Conservation (phyloP, 2,329 filamentous ascomycete species). For the Arthrobotrys conoides region DNA sequence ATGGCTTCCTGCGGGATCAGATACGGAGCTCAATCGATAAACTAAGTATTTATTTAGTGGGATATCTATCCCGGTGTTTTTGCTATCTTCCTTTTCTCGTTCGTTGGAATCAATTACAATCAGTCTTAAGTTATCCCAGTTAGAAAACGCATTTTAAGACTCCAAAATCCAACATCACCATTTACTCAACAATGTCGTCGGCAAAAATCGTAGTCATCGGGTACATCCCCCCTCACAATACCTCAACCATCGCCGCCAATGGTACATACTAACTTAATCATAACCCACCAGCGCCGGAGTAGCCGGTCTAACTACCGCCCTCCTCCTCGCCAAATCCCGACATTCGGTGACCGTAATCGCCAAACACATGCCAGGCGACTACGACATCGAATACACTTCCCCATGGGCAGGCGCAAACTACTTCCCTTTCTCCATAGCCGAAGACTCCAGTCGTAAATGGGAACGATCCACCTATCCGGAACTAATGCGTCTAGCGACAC, state of each 20-base stretch:
- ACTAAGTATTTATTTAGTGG: background rate
- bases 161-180: slow-evolving; percentile 18
- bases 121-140: background rate
- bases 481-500: slow-evolving; percentile 73
- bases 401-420: slow-evolving; percentile 90
- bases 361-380: slow-evolving; percentile 94
- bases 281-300: slow-evolving; percentile 75
- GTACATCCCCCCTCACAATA: slow-evolving; percentile 65
- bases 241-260: background rate
- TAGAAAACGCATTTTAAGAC: background rate
- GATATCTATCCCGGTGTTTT: background rate
- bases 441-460: slow-evolving; percentile 44
- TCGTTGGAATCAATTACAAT: background rate
- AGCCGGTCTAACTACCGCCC: slow-evolving; percentile 76
- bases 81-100: background rate
- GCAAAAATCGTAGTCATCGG: slow-evolving; percentile 69
- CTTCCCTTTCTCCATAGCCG: slow-evolving; percentile 68
- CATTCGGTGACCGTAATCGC: slow-evolving; percentile 80
- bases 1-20: background rate
- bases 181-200: slow-evolving; percentile 63
- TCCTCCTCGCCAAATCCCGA: slow-evolving; percentile 73
- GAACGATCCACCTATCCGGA: slow-evolving; percentile 73
- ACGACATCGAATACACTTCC: slow-evolving; percentile 89
- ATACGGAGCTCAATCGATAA: background rate
- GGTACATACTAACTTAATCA: background rate